These are phyloP conservation scores for Aurinia saxatilis DNA, from an alignment of 345 rosid genomes.

Conservation along the genomic window DNA sequence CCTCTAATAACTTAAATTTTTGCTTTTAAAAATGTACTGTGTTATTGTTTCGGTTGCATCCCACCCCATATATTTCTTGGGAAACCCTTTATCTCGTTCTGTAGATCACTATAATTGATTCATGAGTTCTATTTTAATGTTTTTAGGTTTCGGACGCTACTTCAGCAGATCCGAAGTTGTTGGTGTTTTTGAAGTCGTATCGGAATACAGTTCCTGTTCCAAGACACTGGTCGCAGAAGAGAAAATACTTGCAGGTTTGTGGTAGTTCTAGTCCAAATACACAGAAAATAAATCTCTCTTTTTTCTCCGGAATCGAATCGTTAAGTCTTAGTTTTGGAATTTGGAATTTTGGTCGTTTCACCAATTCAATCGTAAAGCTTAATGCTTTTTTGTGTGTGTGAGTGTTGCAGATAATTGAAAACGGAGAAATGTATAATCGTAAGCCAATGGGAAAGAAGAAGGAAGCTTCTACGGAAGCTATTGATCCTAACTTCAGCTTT, in stretches of 20 bases:
- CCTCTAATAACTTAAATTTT: not conserved
- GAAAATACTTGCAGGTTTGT: slow-evolving; percentile 41
- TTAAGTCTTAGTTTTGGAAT: too few species aligned
- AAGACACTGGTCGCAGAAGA: slow-evolving; percentile 98
- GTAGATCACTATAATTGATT: not conserved
- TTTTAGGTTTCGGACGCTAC: slow-evolving; percentile 42
- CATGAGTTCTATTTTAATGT: slow-evolving; percentile 34
- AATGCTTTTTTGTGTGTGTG: not conserved
- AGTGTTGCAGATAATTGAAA: not conserved
- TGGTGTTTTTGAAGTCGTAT: slow-evolving; percentile 87
- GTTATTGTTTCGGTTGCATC: not conserved
- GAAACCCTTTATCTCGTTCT: not conserved
- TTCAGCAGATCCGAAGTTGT: slow-evolving; percentile 64
- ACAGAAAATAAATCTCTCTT: too few species aligned
- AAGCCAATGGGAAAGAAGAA: slow-evolving; percentile 30
- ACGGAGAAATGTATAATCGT: not conserved
- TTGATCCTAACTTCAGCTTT: slow-evolving; percentile 25
- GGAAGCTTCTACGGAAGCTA: slow-evolving; percentile 19
- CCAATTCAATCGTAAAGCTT: too few species aligned
- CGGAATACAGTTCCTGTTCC: slow-evolving; percentile 97
- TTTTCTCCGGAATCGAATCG: too few species aligned
- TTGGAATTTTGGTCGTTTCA: too few species aligned
- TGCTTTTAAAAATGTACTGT: not conserved
- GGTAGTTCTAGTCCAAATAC: slow-evolving; percentile 9
- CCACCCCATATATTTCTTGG: not conserved